phyloP scores from a whole-genome alignment of 345 rosid genomes.

The Eucalyptus cloeziana region DNA sequence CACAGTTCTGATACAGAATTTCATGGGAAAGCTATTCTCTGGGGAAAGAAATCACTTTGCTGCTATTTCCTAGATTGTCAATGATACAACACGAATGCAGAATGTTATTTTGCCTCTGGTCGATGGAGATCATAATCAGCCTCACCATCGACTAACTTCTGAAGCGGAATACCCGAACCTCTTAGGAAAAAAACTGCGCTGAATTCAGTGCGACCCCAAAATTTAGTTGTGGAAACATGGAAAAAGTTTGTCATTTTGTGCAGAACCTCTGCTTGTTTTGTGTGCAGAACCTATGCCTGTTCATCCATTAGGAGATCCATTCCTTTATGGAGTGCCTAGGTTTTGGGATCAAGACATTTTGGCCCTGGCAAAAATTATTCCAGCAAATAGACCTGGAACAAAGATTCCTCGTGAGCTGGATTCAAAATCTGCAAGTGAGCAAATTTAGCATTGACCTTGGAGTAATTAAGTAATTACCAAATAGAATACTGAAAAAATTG shows the following conservation, averaged over 20 bases:
- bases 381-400: constrained; percentile 73
- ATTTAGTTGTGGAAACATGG: background rate
- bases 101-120: background rate
- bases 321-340: background rate
- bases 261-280: background rate
- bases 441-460: background rate
- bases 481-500: constrained; percentile 70
- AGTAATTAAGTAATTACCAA: constrained; percentile 36
- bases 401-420: background rate
- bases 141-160: background rate
- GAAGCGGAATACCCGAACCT: background rate
- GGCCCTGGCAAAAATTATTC: constrained; percentile 73
- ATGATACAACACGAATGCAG: background rate
- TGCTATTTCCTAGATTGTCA: background rate
- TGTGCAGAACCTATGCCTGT: background rate
- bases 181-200: background rate
- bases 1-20: background rate
- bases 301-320: background rate
- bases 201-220: background rate
- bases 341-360: constrained; percentile 54
- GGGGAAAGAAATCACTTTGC: background rate
- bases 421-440: background rate
- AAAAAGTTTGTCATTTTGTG: background rate
- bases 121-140: background rate
- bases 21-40: background rate